Evolutionary conservation across 192 early-diverging fungal genomes (phyloP).

Genomic region (Coemansia sp.): DNA sequence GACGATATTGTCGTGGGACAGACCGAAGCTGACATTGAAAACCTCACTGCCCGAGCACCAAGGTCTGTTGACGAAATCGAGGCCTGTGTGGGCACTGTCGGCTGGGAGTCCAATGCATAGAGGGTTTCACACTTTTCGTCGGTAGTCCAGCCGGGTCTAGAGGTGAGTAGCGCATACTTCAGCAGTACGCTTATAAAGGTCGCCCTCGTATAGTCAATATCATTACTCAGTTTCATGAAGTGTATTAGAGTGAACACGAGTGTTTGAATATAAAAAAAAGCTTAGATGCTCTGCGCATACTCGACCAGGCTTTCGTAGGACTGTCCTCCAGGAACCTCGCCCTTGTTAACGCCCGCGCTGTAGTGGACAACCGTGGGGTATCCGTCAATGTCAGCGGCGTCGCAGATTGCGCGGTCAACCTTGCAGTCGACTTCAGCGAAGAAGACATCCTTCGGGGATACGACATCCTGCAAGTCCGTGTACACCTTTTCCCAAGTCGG

Average conservation of each 20-base stretch:
- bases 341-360: conserved; percentile 44
- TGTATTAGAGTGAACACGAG: neutral
- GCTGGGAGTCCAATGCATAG: neutral
- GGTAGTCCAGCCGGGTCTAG: neutral
- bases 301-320: conserved; percentile 30
- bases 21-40: conserved; percentile 62
- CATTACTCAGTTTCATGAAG: neutral
- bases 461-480: conserved; percentile 30
- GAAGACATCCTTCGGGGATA: conserved; percentile 34
- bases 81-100: conserved; percentile 20
- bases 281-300: conserved; percentile 36
- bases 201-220: too few species aligned
- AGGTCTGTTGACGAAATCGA: conserved; percentile 87
- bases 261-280: neutral
- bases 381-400: conserved; percentile 41
- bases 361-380: conserved; percentile 55
- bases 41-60: conserved; percentile 71
- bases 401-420: conserved; percentile 43
- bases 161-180: neutral
- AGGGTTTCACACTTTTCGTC: neutral
- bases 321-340: conserved; percentile 53
- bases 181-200: too few species aligned
- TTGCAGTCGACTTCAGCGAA: conserved; percentile 57
- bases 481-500: conserved; percentile 56
- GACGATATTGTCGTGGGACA: conserved; percentile 89